Evolutionary conservation across 148 eudicot species (phyloP), one percentile per base, ranked within the genome.

Genomic region (Fagopyrum homotropicum): DNA sequence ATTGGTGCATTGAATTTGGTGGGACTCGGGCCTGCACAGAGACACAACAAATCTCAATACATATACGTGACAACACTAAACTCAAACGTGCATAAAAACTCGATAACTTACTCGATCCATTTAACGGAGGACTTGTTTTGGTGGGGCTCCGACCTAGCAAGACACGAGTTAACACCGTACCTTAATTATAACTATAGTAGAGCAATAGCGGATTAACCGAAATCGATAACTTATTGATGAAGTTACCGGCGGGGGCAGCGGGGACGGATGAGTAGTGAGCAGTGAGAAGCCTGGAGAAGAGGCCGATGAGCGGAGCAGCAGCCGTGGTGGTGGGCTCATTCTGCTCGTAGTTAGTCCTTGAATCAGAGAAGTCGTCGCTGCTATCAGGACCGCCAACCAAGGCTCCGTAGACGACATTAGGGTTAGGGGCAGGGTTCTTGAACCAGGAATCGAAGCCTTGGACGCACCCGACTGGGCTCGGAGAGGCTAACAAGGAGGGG

Each of bases 331-430:
- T 88, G 16, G 93, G 91, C 76, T 89, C 93, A 19, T 84, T 84
- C 75, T 88, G 91, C 44, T 81, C 85, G 35, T 86, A 86, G 73
- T 87, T 88, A 10, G 83, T 72, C 45, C 93, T 81, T 14, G 81
- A 74, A 77, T 89, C 93, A 4, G 82, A 71, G 82, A 85, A 89
- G 51, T 82, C 76, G 52, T 89, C 93, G n/a, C 80, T 63, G 54
- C 81, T 82, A 75, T 89, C 91, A 0, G 91, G 93, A 6, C 93
- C 93, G 48, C 93, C 93, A 3, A 87, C 81, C 0, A 89, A 79
- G 1, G 86, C 93, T 29, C 91, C 93, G 19, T 80, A 45, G 69
- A 84, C 55, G 14, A 84, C 73, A 30, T 89, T 88, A 0, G 91
- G 93, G 76, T 89, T 88, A 2, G 88, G 85, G 46, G 49, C 60